These are phyloP conservation scores for Globisporangium irregulare DNA, from an alignment of 352 stramenopile genomes.

Conservation along the genomic window DNA sequence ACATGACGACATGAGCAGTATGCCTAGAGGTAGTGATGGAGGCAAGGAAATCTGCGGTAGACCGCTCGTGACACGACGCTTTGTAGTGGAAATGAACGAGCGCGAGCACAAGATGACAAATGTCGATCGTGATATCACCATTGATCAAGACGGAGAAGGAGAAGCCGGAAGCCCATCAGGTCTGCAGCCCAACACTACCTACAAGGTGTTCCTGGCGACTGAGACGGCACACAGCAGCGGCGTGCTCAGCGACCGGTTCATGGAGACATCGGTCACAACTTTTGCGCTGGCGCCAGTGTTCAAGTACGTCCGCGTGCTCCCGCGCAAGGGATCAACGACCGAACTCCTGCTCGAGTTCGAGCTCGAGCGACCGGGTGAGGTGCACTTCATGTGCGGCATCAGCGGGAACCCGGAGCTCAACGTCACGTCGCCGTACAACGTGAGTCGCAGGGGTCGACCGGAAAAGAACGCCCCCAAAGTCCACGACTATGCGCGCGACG, in stretches of 20 bases:
- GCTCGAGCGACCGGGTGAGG: slow-evolving; percentile 56
- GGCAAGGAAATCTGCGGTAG: not conserved
- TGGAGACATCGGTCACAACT: slow-evolving; percentile 37
- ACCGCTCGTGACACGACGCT: slow-evolving; percentile 11
- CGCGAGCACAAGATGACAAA: slow-evolving; percentile 33
- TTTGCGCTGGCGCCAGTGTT: slow-evolving; percentile 46
- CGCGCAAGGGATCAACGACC: slow-evolving; percentile 70
- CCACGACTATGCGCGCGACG: slow-evolving; percentile 61
- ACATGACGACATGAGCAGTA: not conserved
- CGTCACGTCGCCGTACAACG: slow-evolving; percentile 69
- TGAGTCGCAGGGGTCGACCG: slow-evolving; percentile 52
- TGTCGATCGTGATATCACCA: slow-evolving; percentile 33
- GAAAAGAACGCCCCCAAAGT: slow-evolving; percentile 30
- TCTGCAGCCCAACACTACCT: slow-evolving; percentile 46
- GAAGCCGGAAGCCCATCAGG: not conserved
- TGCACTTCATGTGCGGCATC: slow-evolving; percentile 69
- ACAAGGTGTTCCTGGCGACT: slow-evolving; percentile 46
- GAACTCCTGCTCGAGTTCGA: slow-evolving; percentile 59
- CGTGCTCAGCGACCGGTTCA: slow-evolving; percentile 54
- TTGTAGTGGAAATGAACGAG: slow-evolving; percentile 28
- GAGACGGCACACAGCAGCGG: slow-evolving; percentile 51
- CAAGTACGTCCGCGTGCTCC: slow-evolving; percentile 35
- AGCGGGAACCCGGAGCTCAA: slow-evolving; percentile 63
- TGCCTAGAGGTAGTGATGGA: not conserved
- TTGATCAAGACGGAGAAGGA: not conserved